A percentile compares a stretch with the other conserved stretches of the same genome.
These are phyloP conservation scores for Scopulariopsis brevicaulis DNA, from an alignment of 2,329 filamentous ascomycete species.

Conservation along the genomic window DNA sequence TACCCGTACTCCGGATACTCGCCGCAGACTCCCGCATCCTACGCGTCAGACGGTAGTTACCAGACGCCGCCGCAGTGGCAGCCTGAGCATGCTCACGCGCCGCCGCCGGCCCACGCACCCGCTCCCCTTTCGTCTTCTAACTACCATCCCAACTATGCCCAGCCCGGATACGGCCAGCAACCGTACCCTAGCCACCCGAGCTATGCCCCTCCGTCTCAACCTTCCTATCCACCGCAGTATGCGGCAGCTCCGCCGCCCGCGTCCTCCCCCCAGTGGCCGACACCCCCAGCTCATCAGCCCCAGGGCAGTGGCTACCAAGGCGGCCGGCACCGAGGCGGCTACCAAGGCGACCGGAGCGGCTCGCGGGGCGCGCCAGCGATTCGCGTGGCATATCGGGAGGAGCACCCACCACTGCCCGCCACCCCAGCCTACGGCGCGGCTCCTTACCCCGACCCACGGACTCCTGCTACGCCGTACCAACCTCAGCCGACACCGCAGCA, in stretches of 20 bases:
- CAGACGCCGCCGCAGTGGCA: slow-evolving; percentile 3
- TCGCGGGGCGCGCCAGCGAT: slow-evolving; percentile 7
- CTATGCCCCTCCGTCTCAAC: slow-evolving; percentile 19
- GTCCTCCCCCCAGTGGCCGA: slow-evolving; percentile 1
- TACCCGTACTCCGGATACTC: slow-evolving; percentile 27
- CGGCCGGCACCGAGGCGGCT: slow-evolving; percentile 15
- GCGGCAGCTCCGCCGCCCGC: not conserved
- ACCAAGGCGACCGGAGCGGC: slow-evolving; percentile 32
- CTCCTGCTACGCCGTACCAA: not conserved
- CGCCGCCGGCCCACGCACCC: slow-evolving; percentile 22
- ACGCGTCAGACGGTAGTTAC: slow-evolving; percentile 4
- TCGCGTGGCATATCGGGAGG: not conserved
- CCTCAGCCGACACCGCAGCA: slow-evolving; percentile 1
- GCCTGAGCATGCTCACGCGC: slow-evolving; percentile 2
- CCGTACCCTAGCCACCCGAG: slow-evolving; percentile 23
- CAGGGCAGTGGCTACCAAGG: slow-evolving; percentile 1
- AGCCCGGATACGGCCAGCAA: slow-evolving; percentile 28
- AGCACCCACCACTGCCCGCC: not conserved
- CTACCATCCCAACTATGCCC: slow-evolving; percentile 48
- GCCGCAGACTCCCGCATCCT: slow-evolving; percentile 3
- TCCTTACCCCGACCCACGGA: slow-evolving; percentile 1
- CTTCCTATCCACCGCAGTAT: slow-evolving; percentile 2
- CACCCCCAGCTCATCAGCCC: not conserved
- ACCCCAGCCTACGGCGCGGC: not conserved
- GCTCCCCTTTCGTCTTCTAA: slow-evolving; percentile 38